Evolutionary conservation across 176 grass and related monocot genomes (phyloP), one percentile per base, ranked within the genome.

Genomic region (Phragmites australis): DNA sequence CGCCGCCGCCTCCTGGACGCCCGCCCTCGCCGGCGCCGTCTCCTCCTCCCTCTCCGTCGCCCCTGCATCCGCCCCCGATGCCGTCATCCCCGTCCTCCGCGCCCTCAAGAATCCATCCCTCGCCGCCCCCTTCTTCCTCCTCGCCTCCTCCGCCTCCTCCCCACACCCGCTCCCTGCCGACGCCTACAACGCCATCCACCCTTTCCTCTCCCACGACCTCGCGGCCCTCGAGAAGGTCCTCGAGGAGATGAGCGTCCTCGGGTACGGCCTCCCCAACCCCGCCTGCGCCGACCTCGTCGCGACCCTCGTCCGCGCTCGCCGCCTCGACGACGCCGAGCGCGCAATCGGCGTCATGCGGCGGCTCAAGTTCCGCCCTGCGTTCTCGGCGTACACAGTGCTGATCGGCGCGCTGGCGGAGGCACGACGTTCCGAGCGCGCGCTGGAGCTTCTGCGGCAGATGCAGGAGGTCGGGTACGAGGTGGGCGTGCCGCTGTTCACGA

Each of bases 391-490:
- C 78, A 98, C 92, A 1, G 68, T 72, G 29, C 78, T 94, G 85
- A 93, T 98, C 18, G 95, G 92, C 7, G 86, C 88, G 1, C 80
- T 98, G 75, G 79, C 88, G 2, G 92, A 94, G 43, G 79, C 83
- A 0, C 81, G 70, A 17, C 83, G 74, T 50, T 88, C 95, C 0
- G 92, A 93, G 50, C 88, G 71, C 26, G 90, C 92, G 10, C 77
- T 94, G 55, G 83, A 77, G 52, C 84, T 98, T 90, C 88, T 98
- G 44, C 86, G 91, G 25, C 90, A 98, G 73, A 98, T 98, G 95
- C 90, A 93, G 65, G 90, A 98, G 63, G 59, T 98, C 0, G 95
- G 95, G 45, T 94, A 98, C n/a, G 92, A 94, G 69, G 86, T 98
- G 39, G 88, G 77, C 19, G 84, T 98, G 41, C 90, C 82, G 9